Conservation (phyloP, 2,329 filamentous ascomycete species). For the Trichophyton simii region DNA sequence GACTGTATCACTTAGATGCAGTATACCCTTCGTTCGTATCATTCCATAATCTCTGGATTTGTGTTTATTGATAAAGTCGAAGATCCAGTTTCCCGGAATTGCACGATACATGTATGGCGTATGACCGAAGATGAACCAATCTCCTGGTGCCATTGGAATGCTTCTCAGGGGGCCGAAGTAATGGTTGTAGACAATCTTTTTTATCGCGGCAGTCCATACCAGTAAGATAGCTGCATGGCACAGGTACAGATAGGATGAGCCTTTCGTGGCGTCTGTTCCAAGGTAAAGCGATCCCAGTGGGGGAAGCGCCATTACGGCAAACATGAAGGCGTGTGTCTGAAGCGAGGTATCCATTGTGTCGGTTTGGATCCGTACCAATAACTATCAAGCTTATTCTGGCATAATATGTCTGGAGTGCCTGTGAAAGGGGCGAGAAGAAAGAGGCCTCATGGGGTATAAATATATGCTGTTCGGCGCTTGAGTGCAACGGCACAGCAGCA, state of each 20-base stretch:
- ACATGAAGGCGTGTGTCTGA: not conserved
- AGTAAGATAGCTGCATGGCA: not conserved
- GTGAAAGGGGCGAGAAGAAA: not conserved
- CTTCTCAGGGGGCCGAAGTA: not conserved
- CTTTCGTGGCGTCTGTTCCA: not conserved
- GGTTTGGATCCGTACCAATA: not conserved
- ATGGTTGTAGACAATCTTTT: not conserved
- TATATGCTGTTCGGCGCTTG: not conserved
- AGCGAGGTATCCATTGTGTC: not conserved
- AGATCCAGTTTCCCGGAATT: not conserved
- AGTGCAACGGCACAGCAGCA: not conserved
- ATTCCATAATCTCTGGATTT: not conserved
- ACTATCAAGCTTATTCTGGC: not conserved
- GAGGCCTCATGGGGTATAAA: not conserved
- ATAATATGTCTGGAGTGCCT: too few relatives aligned
- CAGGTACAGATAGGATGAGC: not conserved
- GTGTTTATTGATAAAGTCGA: not conserved
- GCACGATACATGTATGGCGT: not conserved
- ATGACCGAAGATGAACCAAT: not conserved
- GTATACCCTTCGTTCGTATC: not conserved
- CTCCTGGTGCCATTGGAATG: not conserved
- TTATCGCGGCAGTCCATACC: not conserved
- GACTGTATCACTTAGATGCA: conserved; percentile 11
- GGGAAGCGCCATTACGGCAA: not conserved
- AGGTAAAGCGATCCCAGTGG: not conserved